These are phyloP conservation scores for Remersonia thermophila DNA, from an alignment of 2,329 filamentous ascomycete species.

Conservation along the genomic window DNA sequence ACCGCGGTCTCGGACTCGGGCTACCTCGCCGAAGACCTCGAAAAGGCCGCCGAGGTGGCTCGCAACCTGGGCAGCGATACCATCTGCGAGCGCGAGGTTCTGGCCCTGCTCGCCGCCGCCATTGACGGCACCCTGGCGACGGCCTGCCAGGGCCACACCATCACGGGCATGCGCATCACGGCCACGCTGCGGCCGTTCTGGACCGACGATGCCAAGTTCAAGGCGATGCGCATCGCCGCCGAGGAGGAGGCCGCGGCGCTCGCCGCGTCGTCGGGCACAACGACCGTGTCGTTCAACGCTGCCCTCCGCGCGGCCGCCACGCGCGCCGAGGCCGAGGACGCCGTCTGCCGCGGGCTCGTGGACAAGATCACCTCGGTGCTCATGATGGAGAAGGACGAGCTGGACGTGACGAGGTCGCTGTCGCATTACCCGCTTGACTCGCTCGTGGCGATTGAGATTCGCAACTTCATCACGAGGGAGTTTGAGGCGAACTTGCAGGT, in stretches of 20 bases:
- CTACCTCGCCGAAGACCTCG: constrained; percentile 36
- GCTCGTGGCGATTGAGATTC: constrained; percentile 37
- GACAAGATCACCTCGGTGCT: constrained; percentile 37
- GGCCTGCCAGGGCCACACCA: constrained; percentile 36
- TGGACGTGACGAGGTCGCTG: constrained; percentile 32
- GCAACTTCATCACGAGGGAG: constrained; percentile 39
- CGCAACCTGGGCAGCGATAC: constrained; percentile 32
- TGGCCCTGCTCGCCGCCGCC: constrained; percentile 39
- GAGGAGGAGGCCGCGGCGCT: constrained; percentile 23
- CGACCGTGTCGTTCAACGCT: constrained; percentile 30
- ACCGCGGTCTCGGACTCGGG: constrained; percentile 38
- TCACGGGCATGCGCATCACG: constrained; percentile 42
- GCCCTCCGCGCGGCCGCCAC: constrained; percentile 31
- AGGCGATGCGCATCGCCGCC: constrained; percentile 31
- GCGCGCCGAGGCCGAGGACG: constrained; percentile 32
- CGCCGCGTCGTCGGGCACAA: constrained; percentile 17
- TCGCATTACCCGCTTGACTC: constrained; percentile 35
- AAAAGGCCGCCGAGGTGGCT: constrained; percentile 32
- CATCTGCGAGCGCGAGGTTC: constrained; percentile 40
- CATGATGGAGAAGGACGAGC: constrained; percentile 37
- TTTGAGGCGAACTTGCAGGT: constrained; percentile 41
- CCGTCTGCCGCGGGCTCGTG: constrained; percentile 34
- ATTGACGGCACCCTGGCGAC: constrained; percentile 32
- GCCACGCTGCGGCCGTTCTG: constrained; percentile 38
- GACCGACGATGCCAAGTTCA: constrained; percentile 42